Conservation (phyloP, 2,329 filamentous ascomycete species). For the Fusarium clavum region DNA sequence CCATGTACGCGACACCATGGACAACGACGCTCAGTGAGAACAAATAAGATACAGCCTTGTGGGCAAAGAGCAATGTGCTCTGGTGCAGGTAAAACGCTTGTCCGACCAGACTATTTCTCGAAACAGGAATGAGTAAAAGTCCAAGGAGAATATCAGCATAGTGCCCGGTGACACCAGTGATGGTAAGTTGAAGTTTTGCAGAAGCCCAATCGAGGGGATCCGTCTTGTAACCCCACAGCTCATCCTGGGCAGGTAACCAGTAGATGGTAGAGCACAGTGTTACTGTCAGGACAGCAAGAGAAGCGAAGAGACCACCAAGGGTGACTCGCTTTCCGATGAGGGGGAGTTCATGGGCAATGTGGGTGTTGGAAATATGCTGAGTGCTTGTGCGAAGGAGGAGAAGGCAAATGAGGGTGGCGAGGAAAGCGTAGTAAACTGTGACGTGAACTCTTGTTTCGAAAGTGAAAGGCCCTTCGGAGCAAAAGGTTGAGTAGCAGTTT, state of each 20-base stretch:
- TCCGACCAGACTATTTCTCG: neutral
- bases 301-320: neutral
- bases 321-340: neutral
- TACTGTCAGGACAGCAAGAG: neutral
- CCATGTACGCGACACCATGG: neutral
- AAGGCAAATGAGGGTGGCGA: fast-evolving
- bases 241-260: neutral
- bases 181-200: neutral
- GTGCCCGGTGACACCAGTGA: neutral
- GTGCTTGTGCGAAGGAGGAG: neutral
- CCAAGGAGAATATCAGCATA: neutral
- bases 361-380: fast-evolving
- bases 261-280: neutral
- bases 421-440: neutral
- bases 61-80: neutral
- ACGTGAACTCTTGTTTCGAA: neutral
- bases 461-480: neutral
- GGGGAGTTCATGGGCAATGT: neutral
- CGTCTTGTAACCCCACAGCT: neutral
- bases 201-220: neutral
- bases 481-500: neutral
- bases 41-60: neutral
- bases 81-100: neutral
- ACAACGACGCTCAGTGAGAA: neutral
- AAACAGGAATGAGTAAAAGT: neutral